Evolutionary conservation across 306 rosid genomes (phyloP), one percentile per base, ranked within the genome.

Genomic region (Betula pendula): DNA sequence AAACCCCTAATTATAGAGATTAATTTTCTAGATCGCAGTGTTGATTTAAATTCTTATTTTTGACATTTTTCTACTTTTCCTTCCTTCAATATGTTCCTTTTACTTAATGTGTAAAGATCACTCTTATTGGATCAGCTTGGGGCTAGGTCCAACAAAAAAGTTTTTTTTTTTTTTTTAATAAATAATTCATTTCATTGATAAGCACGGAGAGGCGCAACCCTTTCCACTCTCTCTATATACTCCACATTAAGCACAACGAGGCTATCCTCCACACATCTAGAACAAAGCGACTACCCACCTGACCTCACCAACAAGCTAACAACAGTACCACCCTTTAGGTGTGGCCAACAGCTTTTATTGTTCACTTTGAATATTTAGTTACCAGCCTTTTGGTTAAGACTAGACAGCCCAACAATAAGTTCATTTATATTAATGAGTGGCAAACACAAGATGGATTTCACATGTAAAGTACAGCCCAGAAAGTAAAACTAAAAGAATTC

Each of bases 381-480:
- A 9, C 49, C 49, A 10, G 4, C 4, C 22, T 52, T 55, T 55
- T 55, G 62, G 31, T 62, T 14, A 62, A 62, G n/a, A 33, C 70
- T 65, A 65, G 70, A 65, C 6, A 65, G 47, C 70, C 45, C 13
- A 65, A 17, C 47, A 19, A 1, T 17, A 19, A 8, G 24, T 65
- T 35, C 70, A 17, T 8, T 35, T 35, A 13, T 35, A n/a, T n/a
- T n/a, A 65, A 35, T 43, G 38, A 33, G 14, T 20, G 13, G 27
- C 25, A 35, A 59, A 56, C n/a, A 35, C 70, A 38, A 0, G 70
- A 38, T 65, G 14, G 47, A 35, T 35, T 35, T 65, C 27, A 35
- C 20, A 43, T 47, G 42, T 71, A 79, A 79, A 22, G 69, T 33
- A 47, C 35, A 68, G 68, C 70, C 73, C 52, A 71, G 45, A 24